These are phyloP conservation scores for Aspergillus ustus DNA, from an alignment of 2,329 filamentous ascomycete genomes.

Conservation along the genomic window DNA sequence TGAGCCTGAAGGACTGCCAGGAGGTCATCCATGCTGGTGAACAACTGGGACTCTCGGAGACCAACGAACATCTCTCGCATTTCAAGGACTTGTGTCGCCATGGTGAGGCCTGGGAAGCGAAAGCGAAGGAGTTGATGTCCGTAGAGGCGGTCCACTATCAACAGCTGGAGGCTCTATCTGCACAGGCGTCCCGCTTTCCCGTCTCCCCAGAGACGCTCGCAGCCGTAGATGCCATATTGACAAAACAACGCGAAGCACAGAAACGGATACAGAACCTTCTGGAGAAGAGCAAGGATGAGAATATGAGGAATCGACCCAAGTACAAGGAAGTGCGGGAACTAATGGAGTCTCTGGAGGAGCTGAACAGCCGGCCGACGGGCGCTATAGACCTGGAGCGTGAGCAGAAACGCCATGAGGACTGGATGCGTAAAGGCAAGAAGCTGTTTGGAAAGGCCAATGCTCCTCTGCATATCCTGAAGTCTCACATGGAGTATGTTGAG, in stretches of 20 bases:
- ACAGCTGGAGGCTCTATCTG: constrained; percentile 87
- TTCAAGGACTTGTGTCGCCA: constrained; percentile 76
- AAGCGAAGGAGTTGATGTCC: constrained; percentile 89
- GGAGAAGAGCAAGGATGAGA: constrained; percentile 73
- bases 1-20: constrained; percentile 77
- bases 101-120: constrained; percentile 88
- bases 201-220: constrained; percentile 81
- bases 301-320: constrained; percentile 78
- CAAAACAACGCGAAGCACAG: constrained; percentile 94
- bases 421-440: constrained; percentile 98
- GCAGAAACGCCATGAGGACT: constrained; percentile 93
- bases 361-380: constrained; percentile 90
- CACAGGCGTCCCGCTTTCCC: constrained; percentile 78
- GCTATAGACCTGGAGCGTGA: constrained; percentile 93
- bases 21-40: constrained; percentile 78
- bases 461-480: constrained; percentile 90
- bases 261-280: constrained; percentile 83
- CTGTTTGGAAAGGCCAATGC: constrained; percentile 98
- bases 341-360: constrained; percentile 81
- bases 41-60: constrained; percentile 76
- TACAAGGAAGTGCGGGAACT: constrained; percentile 91
- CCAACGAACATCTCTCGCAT: constrained; percentile 77
- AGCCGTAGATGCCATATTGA: constrained; percentile 86
- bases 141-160: constrained; percentile 91
- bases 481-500: constrained; percentile 90